Evolutionary conservation across 2,329 filamentous ascomycete species (phyloP), one percentile per base, ranked within the genome.

Genomic region (Triangularia verruculosa): DNA sequence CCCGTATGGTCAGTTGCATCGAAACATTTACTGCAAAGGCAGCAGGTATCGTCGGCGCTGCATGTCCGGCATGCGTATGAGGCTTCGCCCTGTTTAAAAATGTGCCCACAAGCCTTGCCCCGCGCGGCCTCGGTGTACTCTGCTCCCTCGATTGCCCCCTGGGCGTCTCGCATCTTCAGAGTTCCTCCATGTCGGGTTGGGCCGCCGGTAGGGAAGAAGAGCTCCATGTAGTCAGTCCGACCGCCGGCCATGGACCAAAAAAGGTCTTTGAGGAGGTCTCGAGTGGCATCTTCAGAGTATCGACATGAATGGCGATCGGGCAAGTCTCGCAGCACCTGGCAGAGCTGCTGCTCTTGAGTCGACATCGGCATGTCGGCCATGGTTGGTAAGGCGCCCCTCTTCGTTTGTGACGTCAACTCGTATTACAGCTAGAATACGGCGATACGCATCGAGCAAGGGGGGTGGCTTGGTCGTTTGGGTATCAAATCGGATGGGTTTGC

Each of bases 61-160:
- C 95, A 99, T 9, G 94, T 98, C 71, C 93, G 90, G 82, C 95
- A 99, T 71, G 90, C 86, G 76, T 98, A 99, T 64, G 92, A 94
- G 62, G 93, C 93, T 80, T 99, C 95, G 58, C 94, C 95, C 13
- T 86, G 84, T 78, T 94, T 94, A 83, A 99, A 97, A 67, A 99
- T 98, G 79, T 99, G 96, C 3, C 95, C 96, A 75, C 95, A 99
- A 55, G 93, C 89, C 77, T 96, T 96, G 61, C 96, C 95, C 69
- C 92, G 87, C 13, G 95, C 95, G 6, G 91, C 90, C 69, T 94
- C 90, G 20, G 92, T 95, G 74, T 98, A 99, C 76, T 99, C 96
- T 30, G 94, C 92, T 11, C 95, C 94, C 73, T 97, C 93, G 63
- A 92, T 83, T n/a, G 92, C 92, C 17, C 93, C 94, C 74, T 99